These are phyloP conservation scores for Prillingera fragicola DNA, from an alignment of 1,284 basidiomycete genomes.

Conservation along the genomic window DNA sequence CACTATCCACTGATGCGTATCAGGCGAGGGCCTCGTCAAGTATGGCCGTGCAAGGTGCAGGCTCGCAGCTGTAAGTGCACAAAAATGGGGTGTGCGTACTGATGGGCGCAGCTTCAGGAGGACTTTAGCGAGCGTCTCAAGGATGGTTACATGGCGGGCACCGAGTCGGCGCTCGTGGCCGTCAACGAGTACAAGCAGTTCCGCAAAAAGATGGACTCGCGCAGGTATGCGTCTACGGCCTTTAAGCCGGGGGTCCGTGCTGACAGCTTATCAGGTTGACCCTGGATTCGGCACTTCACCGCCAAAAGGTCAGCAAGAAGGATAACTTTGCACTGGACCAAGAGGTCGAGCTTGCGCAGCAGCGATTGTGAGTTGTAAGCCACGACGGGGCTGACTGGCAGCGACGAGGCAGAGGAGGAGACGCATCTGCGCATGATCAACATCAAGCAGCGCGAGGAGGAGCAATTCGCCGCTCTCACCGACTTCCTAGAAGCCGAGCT, in stretches of 20 bases:
- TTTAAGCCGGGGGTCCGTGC: no score
- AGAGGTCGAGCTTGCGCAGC: slow-evolving; percentile 62
- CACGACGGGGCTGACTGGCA: slow-evolving; percentile 32
- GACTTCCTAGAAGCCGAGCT: slow-evolving; percentile 65
- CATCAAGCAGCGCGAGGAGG: slow-evolving; percentile 69
- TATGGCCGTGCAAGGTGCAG: slow-evolving; percentile 75
- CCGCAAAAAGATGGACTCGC: slow-evolving; percentile 62
- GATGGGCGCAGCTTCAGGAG: slow-evolving; percentile 54
- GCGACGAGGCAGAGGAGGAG: slow-evolving; percentile 75
- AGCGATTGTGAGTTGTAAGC: slow-evolving; percentile 63
- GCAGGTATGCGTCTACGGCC: slow-evolving; percentile 52
- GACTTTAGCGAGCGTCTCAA: slow-evolving; percentile 64
- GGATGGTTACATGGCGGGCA: slow-evolving; percentile 63
- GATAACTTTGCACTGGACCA: slow-evolving; percentile 67
- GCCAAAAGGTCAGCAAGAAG: slow-evolving; percentile 56
- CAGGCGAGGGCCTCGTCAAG: slow-evolving; percentile 58
- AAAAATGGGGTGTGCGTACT: no score
- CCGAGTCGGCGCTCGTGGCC: slow-evolving; percentile 53
- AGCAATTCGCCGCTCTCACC: slow-evolving; percentile 61
- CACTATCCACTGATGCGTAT: neutral
- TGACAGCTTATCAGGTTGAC: slow-evolving; percentile 54
- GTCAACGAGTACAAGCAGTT: slow-evolving; percentile 46
- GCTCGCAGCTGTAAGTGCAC: slow-evolving; percentile 58
- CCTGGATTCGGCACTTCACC: slow-evolving; percentile 68
- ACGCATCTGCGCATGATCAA: slow-evolving; percentile 65